Evolutionary conservation across 148 eudicot genomes (phyloP), one percentile per base, ranked within the genome.

Genomic region (Drosera capensis): DNA sequence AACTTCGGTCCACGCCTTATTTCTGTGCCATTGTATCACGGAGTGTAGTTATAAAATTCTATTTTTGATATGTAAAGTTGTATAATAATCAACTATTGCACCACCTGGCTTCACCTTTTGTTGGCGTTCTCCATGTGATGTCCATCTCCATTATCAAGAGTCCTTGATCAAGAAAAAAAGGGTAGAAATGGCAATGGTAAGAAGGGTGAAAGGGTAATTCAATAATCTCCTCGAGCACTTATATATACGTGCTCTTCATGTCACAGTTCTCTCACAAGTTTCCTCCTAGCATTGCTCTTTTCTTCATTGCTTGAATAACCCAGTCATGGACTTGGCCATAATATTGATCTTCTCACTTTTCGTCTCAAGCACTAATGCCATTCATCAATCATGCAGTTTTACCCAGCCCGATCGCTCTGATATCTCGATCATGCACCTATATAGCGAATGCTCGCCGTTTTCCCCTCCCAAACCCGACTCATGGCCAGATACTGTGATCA

Each of bases 401-500:
- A 31, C 75, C 3, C 60, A 72, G 36, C 15, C 70, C 14, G 49
- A 59, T 39, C n/a, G 29, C 31, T 60, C 77, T 13, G 83, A 72
- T 30, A 80, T 83, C 43, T 72, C 90, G 0, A 20, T 88, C 25
- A 36, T 73, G 61, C 94, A 67, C 72, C 72, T 88, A 8, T 68
- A 77, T 13, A 80, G 94, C 19, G 57, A 71, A 57, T 83, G 92
- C 68, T 88, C 96, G 2, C 96, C 96, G 14, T 80, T 88, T 36
- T 42, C 57, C 46, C 30, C 64, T 3, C 78, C 60, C 19, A 68
- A 51, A 15, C 73, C 74, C 41, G 43, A 64, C 46, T 59, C 82
- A 43, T 79, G 86, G 90, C 45, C 45, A 45, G 47, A 63, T 48
- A 83, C 71, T 1, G 65, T 88, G 49, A 31, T 80, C 18, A 52